phyloP scores from a whole-genome alignment of 305 asterid species.

The Fraxinus albicans region DNA sequence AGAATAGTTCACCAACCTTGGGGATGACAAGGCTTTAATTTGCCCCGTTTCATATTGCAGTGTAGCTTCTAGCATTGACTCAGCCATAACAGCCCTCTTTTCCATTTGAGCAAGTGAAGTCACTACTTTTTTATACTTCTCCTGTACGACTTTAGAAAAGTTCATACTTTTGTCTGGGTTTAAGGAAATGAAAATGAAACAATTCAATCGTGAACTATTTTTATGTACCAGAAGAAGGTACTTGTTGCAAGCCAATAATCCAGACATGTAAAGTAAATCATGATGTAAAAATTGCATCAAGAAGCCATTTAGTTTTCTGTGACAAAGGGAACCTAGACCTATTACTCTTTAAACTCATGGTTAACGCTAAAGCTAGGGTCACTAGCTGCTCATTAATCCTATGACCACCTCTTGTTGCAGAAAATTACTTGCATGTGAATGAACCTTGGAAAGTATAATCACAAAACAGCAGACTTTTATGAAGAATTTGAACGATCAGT shows the following conservation, averaged over 20 bases:
- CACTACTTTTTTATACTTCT: conserved; percentile 62
- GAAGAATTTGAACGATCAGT: neutral
- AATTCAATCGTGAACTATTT: conserved; percentile 8
- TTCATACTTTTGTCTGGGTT: neutral
- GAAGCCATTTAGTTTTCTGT: neutral
- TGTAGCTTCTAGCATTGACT: conserved; percentile 91
- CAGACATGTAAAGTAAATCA: neutral
- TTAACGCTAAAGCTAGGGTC: neutral
- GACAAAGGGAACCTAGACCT: neutral
- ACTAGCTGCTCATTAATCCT: neutral
- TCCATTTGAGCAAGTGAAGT: conserved; percentile 59
- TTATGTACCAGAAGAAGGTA: neutral
- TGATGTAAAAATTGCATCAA: neutral
- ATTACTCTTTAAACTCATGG: neutral
- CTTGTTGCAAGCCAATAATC: neutral
- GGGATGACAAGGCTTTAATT: conserved; percentile 72
- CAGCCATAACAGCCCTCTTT: conserved; percentile 89
- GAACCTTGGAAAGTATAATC: neutral
- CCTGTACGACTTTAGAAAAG: conserved; percentile 39
- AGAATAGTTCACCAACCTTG: conserved; percentile 38
- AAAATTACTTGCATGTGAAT: neutral
- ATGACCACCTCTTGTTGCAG: neutral
- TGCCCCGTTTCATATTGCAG: conserved; percentile 83
- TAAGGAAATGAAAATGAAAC: neutral
- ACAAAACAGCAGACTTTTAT: neutral